Conservation (phyloP, 2,329 filamentous ascomycete genomes). For the Alternaria triticimaculans region DNA sequence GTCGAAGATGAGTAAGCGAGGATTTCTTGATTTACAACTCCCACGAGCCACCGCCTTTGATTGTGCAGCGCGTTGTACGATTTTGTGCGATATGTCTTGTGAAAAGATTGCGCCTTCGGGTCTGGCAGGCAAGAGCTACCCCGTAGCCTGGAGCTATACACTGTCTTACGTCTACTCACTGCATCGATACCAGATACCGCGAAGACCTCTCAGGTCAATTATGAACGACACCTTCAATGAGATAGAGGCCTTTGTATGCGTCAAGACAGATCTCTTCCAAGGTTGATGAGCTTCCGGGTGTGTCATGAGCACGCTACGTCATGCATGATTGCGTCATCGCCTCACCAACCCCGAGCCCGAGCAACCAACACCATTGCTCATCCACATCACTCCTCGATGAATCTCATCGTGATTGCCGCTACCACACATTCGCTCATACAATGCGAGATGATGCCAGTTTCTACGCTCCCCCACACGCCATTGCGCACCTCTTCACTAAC, state of each 20-base stretch:
- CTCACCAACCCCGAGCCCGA: too few species aligned
- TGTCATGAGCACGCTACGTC: not conserved
- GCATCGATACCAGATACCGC: too few species aligned
- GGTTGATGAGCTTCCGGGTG: too few species aligned
- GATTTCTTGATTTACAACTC: fast-evolving
- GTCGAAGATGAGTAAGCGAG: not conserved
- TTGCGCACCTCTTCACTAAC: fast-evolving
- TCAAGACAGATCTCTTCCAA: too few species aligned
- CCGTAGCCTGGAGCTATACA: not conserved
- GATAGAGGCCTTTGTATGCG: too few species aligned
- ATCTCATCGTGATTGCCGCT: too few species aligned
- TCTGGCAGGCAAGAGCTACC: not conserved
- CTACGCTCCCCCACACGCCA: too few species aligned
- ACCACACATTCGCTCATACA: too few species aligned
- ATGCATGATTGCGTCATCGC: not conserved
- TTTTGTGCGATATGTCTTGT: not conserved
- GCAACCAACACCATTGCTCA: too few species aligned
- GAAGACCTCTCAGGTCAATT: too few species aligned
- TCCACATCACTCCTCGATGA: too few species aligned
- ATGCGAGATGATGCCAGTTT: too few species aligned
- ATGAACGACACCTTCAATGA: fast-evolving
- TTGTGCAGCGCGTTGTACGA: fast-evolving
- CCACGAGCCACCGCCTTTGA: not conserved
- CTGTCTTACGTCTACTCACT: not conserved
- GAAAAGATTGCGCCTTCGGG: fast-evolving